phyloP scores from a whole-genome alignment of 768 basidiomycete genomes.

The Rossbeevera mucosa region DNA sequence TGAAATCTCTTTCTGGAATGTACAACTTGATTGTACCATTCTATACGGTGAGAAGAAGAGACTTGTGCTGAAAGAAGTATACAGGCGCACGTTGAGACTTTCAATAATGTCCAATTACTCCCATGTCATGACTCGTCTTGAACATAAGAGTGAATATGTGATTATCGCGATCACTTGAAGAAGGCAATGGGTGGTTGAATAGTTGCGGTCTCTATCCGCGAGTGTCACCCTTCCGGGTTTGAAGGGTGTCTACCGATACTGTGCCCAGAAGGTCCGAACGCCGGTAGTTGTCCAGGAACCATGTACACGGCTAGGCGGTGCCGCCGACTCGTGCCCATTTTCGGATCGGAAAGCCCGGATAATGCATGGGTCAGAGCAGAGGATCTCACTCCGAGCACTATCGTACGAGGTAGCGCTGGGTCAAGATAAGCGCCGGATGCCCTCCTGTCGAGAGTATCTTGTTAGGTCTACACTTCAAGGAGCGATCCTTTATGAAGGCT shows the following conservation, averaged over 20 bases:
- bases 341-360: neutral
- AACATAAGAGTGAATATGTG: too few species aligned
- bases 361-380: conserved; percentile 19
- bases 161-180: too few species aligned
- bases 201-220: too few species aligned
- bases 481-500: conserved; percentile 19
- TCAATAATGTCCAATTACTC: too few species aligned
- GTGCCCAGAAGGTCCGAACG: neutral
- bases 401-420: conserved; percentile 12
- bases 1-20: neutral
- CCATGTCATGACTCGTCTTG: too few species aligned
- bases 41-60: neutral
- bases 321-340: neutral
- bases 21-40: neutral
- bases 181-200: too few species aligned
- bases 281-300: neutral
- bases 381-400: conserved; percentile 11
- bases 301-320: neutral
- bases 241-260: neutral
- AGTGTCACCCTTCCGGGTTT: too few species aligned
- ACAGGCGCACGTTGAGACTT: neutral
- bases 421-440: conserved; percentile 14
- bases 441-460: conserved; percentile 4
- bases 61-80: neutral
- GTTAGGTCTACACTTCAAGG: conserved; percentile 14